Percentiles rank a stretch among this genome's conserved stretches.
Conservation (phyloP, 169 alveolate genomes). For the Plasmodium ovale region DNA sequence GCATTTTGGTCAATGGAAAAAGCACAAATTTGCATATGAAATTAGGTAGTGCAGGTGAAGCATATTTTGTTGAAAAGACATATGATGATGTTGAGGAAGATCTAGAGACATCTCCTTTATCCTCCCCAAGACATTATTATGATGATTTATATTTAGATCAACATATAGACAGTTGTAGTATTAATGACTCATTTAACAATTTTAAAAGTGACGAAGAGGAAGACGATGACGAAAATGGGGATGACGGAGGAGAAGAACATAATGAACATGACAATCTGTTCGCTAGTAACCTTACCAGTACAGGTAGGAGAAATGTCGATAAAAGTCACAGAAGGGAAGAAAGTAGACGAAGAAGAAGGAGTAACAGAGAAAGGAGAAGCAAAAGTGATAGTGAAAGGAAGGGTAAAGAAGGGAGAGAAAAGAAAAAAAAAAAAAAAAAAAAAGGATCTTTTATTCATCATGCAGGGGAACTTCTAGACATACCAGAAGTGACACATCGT, state of each 20-base stretch:
- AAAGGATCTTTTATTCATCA: not conserved
- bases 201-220: constrained; percentile 43
- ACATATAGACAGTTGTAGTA: constrained; percentile 67
- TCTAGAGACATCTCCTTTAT: constrained; percentile 68
- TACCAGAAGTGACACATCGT: not conserved
- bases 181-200: constrained; percentile 21
- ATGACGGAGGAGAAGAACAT: no score
- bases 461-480: not conserved
- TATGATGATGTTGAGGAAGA: constrained; percentile 80
- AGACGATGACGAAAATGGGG: not conserved
- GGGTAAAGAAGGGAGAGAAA: not conserved
- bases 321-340: constrained; percentile 9
- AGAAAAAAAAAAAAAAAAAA: not conserved
- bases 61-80: constrained; percentile 92
- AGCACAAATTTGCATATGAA: constrained; percentile 93
- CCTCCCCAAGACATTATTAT: constrained; percentile 57
- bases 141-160: constrained; percentile 20
- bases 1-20: constrained; percentile 92
- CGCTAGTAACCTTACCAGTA: not conserved
- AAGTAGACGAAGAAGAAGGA: not conserved
- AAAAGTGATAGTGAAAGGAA: not conserved
- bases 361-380: not conserved
- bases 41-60: constrained; percentile 97
- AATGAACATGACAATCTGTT: not conserved
- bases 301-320: constrained; percentile 17